Evolutionary conservation across 768 basidiomycete genomes (phyloP).

Genomic region (Tulasnella sp.): DNA sequence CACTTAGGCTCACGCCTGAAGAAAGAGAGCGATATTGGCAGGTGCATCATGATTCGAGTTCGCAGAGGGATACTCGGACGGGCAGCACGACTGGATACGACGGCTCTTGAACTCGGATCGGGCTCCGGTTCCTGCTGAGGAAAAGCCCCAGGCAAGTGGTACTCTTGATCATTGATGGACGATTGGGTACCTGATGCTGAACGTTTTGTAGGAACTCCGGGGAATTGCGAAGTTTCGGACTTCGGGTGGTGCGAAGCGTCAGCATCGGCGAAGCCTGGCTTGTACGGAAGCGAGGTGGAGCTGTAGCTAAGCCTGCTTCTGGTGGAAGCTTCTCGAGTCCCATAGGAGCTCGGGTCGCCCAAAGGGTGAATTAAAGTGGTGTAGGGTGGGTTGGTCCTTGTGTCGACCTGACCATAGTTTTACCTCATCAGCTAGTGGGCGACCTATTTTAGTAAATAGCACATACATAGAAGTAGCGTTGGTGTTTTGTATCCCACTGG

Average conservation of each 20-base stretch:
- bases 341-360: slow-evolving; percentile 53
- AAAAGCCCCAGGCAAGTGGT: too few species aligned
- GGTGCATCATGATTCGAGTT: neutral
- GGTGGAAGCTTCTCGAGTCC: slow-evolving; percentile 26
- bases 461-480: slow-evolving; percentile 37
- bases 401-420: slow-evolving; percentile 41
- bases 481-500: neutral
- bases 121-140: too few species aligned
- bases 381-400: slow-evolving; percentile 46
- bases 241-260: too few species aligned
- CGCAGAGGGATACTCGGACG: neutral
- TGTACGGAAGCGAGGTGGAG: neutral
- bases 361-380: slow-evolving; percentile 63
- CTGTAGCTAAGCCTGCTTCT: too few species aligned
- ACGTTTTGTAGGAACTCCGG: too few species aligned
- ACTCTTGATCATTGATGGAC: too few species aligned
- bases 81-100: too few species aligned
- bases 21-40: neutral
- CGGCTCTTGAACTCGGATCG: too few species aligned
- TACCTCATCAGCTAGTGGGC: neutral
- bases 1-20: neutral
- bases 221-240: too few species aligned
- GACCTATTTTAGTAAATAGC: neutral
- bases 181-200: too few species aligned
- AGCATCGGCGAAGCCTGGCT: too few species aligned